Evolutionary conservation across 306 rosid genomes (phyloP).

Genomic region (Medicago arabica): DNA sequence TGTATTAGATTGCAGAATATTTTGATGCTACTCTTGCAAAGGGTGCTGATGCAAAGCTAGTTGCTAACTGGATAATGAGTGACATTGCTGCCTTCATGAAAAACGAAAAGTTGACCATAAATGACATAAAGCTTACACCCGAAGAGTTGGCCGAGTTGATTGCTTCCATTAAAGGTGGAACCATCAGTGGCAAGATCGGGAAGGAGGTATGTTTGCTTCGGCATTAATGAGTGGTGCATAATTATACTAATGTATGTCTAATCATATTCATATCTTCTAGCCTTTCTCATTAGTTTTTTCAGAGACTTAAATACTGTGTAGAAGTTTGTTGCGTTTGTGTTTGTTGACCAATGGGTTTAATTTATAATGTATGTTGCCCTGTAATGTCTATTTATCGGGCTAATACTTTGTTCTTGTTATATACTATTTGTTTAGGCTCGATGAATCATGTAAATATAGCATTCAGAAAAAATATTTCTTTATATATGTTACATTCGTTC

Average conservation of each 20-base stretch:
- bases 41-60: slow-evolving; percentile 88
- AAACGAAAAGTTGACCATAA: slow-evolving; percentile 80
- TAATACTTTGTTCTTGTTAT: neutral
- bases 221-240: slow-evolving; percentile 10
- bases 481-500: neutral
- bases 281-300: slow-evolving; percentile 5
- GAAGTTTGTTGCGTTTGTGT: slow-evolving; percentile 12
- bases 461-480: neutral
- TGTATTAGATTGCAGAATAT: slow-evolving; percentile 75
- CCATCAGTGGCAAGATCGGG: slow-evolving; percentile 92
- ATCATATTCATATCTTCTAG: slow-evolving; percentile 9
- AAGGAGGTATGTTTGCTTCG: slow-evolving; percentile 71
- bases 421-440: neutral
- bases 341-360: neutral
- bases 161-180: slow-evolving; percentile 78
- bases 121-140: slow-evolving; percentile 78
- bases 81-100: slow-evolving; percentile 92
- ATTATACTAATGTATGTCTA: neutral
- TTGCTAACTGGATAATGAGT: slow-evolving; percentile 95
- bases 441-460: neutral
- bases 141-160: slow-evolving; percentile 84
- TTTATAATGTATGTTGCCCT: no score
- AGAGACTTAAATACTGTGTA: neutral
- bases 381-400: no score
- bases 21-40: slow-evolving; percentile 80